Base-by-base conservation (phyloP, 108 stramenopile species). In the Hondaea fermentalgiana region DNA sequence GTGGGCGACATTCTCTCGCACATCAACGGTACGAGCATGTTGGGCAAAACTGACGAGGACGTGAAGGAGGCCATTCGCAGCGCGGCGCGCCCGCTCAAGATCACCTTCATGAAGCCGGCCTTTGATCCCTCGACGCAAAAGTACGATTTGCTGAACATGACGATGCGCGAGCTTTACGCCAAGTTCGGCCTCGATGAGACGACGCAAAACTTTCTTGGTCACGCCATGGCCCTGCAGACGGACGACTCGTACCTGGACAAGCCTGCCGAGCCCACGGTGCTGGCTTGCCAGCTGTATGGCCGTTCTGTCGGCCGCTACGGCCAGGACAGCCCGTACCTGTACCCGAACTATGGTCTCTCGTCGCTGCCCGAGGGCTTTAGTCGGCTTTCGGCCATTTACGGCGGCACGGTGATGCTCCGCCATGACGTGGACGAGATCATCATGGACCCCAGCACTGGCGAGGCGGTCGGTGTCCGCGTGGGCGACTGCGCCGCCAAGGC, bases 361-460 rank as follows among this genome's bases (percentile, higher is more conserved):
- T 97, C 97, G 28, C 95, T 99, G 57, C 99, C 99, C 19, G 99
- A 99, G 93, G 97, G 97, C 60, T 99, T 99, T 91, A 98, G 97
- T 69, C 96, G 99, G 57, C 95, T 99, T 60, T 98, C 97, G 90
- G 99, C 99, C 44, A 97, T 99, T 89, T 97, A 98, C 90, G 99
- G 98, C 49, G 98, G 98, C 90, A 98, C 98, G 60, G 98, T 99
- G 93, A 99, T 99, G 98, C 95, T 99, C 59, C 97, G 98, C 91
- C 96, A 95, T 60, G 97, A 97, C 88, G 95, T 99, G 58, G 97
- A 99, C 89, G 98, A 99, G 92, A 95, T 99, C 90, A 71, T 98
- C 58, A 95, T 95, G 90, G 95, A 96, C 83, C 94, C 92, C 29
- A 92, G 93, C 43, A 28, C 51, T 25, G 98, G 98, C 25, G 92